Evolutionary conservation across 139 green algal species (phyloP).

Genomic region (Astrephomene gubernaculifera): DNA sequence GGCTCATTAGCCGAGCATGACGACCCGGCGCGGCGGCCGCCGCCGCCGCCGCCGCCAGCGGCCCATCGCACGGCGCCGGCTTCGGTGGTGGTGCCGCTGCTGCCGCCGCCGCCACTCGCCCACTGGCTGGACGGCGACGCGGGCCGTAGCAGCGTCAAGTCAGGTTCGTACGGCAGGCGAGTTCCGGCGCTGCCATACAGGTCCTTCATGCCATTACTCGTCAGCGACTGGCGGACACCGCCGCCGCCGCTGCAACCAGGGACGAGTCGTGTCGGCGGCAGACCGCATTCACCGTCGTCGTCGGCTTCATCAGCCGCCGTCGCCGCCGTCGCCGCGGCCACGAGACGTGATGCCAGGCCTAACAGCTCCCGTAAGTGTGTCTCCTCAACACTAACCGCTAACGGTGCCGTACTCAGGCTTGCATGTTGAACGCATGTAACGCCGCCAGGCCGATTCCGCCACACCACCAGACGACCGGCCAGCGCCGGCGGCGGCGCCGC

Average conservation of each 20-base stretch:
- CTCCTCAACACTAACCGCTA: constrained; percentile 78
- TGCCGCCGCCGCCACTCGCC: not conserved
- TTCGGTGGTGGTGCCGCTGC: not conserved
- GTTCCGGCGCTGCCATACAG: too few relatives aligned
- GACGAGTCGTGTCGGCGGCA: not conserved
- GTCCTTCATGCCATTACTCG: too few relatives aligned
- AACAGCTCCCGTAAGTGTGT: constrained; percentile 61
- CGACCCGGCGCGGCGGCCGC: not conserved
- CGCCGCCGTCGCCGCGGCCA: constrained; percentile 1
- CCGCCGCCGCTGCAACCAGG: not conserved
- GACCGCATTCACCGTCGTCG: not conserved
- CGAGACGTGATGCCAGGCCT: constrained; percentile 35
- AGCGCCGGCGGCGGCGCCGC: constrained; percentile 34
- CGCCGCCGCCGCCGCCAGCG: not conserved
- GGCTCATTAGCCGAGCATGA: too few relatives aligned
- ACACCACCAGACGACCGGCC: constrained; percentile 61
- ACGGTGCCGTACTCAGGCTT: constrained; percentile 58
- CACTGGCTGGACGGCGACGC: not conserved
- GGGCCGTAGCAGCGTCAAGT: constrained; percentile 4
- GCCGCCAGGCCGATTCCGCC: constrained; percentile 69
- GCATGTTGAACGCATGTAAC: constrained; percentile 83
- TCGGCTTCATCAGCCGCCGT: not conserved
- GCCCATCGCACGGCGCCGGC: not conserved
- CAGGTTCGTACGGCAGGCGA: not conserved
- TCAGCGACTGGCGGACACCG: not conserved